Evolutionary conservation across 352 stramenopile genomes (phyloP).

Genomic region (Plasmopara halstedii): DNA sequence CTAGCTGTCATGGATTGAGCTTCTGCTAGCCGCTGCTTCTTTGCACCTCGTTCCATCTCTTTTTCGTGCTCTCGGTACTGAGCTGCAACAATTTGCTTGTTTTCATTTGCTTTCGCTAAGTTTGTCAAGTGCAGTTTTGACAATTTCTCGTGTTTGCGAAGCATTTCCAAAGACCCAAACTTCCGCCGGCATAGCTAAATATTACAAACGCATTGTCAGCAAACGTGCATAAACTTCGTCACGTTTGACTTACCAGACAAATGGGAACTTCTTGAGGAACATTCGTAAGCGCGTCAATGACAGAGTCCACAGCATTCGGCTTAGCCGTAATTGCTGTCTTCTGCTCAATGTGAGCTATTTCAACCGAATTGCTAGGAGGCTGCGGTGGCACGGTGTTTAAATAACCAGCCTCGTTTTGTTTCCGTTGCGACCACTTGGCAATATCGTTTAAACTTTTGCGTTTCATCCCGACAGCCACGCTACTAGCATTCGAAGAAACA

Average conservation of each 20-base stretch:
- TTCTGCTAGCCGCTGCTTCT: constrained; percentile 25
- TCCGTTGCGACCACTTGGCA: constrained; percentile 71
- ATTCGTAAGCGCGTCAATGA: constrained; percentile 35
- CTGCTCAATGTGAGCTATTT: not conserved
- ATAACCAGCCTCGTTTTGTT: constrained; percentile 4
- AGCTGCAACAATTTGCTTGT: constrained; percentile 54
- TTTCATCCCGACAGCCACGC: constrained; percentile 34
- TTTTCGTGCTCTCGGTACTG: constrained; percentile 60
- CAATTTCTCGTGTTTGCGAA: constrained; percentile 72
- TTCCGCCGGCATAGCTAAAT: constrained; percentile 71
- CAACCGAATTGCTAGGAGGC: not conserved
- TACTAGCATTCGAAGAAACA: constrained; percentile 7
- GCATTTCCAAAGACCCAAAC: constrained; percentile 61
- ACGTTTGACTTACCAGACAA: constrained; percentile 48
- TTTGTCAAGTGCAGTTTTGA: constrained; percentile 74
- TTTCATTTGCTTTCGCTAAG: constrained; percentile 63
- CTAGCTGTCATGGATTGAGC: not conserved
- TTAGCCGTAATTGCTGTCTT: not conserved
- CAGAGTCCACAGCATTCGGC: constrained; percentile 7
- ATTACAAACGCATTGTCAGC: not conserved
- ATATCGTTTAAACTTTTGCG: constrained; percentile 76
- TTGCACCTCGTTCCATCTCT: constrained; percentile 24
- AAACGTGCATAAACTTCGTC: not conserved
- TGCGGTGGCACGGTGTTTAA: not conserved
- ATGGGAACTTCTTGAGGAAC: constrained; percentile 55